Percentiles rank a stretch among this genome's conserved stretches.
Conservation (phyloP, 805 yeast genomes). For the Wickerhamomyces strasburgensis region DNA sequence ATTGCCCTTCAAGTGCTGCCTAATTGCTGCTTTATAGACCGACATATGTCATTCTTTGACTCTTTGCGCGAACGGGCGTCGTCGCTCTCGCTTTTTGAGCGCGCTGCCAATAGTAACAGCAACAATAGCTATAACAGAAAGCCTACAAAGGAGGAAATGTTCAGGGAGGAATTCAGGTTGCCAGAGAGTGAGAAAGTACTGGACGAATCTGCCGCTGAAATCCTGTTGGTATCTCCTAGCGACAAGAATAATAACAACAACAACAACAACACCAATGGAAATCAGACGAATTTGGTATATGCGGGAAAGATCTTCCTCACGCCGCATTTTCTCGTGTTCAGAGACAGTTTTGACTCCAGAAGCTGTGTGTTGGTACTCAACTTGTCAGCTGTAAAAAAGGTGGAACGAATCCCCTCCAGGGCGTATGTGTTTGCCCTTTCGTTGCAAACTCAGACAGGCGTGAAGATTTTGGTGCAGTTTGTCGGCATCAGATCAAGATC, state of each 20-base stretch:
- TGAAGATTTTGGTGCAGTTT: conserved; percentile 62
- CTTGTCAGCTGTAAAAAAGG: conserved; percentile 72
- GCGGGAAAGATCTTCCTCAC: conserved; percentile 71
- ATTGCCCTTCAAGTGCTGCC: too few species aligned
- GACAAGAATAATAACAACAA: conserved; percentile 11
- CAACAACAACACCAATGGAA: conserved; percentile 5
- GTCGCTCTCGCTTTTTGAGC: conserved; percentile 37
- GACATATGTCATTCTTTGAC: conserved; percentile 41
- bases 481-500: conserved; percentile 75
- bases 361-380: conserved; percentile 69
- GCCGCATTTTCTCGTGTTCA: conserved; percentile 69
- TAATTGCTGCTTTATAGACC: background rate
- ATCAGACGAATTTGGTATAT: conserved; percentile 32
- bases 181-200: conserved; percentile 68
- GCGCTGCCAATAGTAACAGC: conserved; percentile 17
- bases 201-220: conserved; percentile 65
- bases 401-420: conserved; percentile 77
- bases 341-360: conserved; percentile 62
- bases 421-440: conserved; percentile 74
- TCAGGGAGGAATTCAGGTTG: conserved; percentile 60
- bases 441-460: conserved; percentile 62
- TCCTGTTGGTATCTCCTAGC: conserved; percentile 31
- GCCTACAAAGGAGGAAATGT: conserved; percentile 53
- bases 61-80: conserved; percentile 43
- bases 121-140: background rate